Evolutionary conservation across 129 eudicot genomes (phyloP).

Genomic region (Erigeron canadensis): DNA sequence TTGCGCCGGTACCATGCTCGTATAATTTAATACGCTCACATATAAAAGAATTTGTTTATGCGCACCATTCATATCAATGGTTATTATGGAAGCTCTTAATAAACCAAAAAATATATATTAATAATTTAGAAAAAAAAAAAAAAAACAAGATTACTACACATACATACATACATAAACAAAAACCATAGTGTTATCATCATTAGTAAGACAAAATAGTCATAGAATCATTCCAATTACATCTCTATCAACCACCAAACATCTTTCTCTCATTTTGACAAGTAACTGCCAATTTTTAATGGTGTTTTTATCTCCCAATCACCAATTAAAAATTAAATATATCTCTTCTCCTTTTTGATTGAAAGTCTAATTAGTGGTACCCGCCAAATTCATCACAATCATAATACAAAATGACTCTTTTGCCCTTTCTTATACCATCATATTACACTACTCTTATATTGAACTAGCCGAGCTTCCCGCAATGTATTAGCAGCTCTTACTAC

Average conservation of each 20-base stretch:
- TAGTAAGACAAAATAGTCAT: slow-evolving; percentile 9
- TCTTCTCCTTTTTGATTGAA: neutral
- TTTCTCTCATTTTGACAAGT: slow-evolving; percentile 29
- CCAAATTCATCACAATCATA: slow-evolving; percentile 38
- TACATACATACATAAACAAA: neutral
- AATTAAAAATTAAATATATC: slow-evolving; percentile 1
- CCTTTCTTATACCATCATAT: slow-evolving; percentile 18
- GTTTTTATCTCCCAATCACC: slow-evolving; percentile 17
- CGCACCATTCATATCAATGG: too few species aligned
- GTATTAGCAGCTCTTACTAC: slow-evolving; percentile 15
- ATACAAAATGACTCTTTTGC: neutral
- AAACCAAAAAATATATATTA: too few species aligned
- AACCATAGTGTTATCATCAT: neutral
- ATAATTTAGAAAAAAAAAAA: too few species aligned
- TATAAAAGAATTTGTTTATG: too few species aligned
- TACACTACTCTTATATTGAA: slow-evolving; percentile 18
- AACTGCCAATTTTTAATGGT: slow-evolving; percentile 7
- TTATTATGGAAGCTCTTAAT: too few species aligned
- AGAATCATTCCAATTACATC: slow-evolving; percentile 25
- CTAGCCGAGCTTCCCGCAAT: slow-evolving; percentile 32
- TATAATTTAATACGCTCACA: too few species aligned
- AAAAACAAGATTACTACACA: neutral
- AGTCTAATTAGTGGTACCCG: slow-evolving; percentile 40
- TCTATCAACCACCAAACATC: slow-evolving; percentile 23
- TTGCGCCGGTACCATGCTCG: too few species aligned